Evolutionary conservation across 1,139 yeast species (phyloP).

Genomic region (Saccharomyces hybrid): DNA sequence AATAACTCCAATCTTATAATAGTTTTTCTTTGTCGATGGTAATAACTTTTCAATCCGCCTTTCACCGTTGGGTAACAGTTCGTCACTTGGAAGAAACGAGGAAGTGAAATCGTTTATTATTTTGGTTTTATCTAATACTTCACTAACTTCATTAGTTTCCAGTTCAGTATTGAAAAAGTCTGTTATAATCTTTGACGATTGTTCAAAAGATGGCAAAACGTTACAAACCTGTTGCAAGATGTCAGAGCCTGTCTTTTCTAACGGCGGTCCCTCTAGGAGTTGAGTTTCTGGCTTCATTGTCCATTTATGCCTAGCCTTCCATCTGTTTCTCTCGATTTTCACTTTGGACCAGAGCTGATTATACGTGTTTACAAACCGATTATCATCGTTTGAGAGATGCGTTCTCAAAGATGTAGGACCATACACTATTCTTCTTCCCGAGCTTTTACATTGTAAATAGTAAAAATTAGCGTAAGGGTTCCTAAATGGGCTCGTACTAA

Average conservation of each 20-base stretch:
- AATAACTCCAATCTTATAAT: slow-evolving; percentile 22
- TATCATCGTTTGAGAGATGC: slow-evolving; percentile 13
- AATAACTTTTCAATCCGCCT: slow-evolving; percentile 8
- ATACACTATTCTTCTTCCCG: slow-evolving; percentile 17
- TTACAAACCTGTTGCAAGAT: slow-evolving; percentile 13
- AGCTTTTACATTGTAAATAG: slow-evolving; percentile 10
- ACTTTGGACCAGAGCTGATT: slow-evolving; percentile 20
- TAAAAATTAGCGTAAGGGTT: slow-evolving; percentile 17
- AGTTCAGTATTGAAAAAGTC: slow-evolving; percentile 14
- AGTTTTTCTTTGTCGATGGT: slow-evolving; percentile 16
- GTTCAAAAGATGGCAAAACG: slow-evolving; percentile 21
- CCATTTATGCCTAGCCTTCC: slow-evolving; percentile 1
- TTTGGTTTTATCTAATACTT: slow-evolving; percentile 19
- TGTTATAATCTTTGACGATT: slow-evolving; percentile 9
- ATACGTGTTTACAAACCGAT: slow-evolving; percentile 17
- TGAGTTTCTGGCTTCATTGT: slow-evolving; percentile 4
- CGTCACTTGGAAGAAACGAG: slow-evolving; percentile 13
- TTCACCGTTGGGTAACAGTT: slow-evolving; percentile 6
- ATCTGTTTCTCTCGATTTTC: slow-evolving; percentile 13
- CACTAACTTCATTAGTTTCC: slow-evolving; percentile 14
- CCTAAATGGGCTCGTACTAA: neutral
- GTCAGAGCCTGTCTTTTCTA: neutral
- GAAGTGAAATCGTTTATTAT: slow-evolving; percentile 17
- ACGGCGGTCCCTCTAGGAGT: slow-evolving; percentile 3
- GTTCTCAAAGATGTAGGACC: slow-evolving; percentile 27